These are phyloP conservation scores for Scorias spongiosa DNA, from an alignment of 2,329 filamentous ascomycete species.

Conservation along the genomic window DNA sequence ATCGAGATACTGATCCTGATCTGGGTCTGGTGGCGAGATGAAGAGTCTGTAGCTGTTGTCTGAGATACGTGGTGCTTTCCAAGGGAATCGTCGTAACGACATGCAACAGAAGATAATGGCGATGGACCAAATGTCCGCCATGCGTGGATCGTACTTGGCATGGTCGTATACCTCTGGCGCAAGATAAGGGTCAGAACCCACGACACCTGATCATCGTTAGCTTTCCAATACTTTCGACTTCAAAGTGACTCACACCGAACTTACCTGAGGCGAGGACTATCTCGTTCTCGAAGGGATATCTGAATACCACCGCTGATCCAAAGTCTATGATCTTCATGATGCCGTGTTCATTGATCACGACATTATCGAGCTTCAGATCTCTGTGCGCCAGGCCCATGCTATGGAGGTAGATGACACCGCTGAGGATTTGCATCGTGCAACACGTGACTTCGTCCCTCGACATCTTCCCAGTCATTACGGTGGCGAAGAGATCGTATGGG, in stretches of 20 bases:
- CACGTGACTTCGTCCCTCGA: constrained; percentile 78
- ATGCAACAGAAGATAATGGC: constrained; percentile 99
- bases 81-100: constrained; percentile 86
- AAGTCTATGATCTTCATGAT: constrained; percentile 99
- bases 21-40: constrained; percentile 67
- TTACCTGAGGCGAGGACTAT: constrained; percentile 67
- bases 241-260: constrained; percentile 16
- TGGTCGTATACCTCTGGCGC: constrained; percentile 94
- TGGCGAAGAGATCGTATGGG: constrained; percentile 88
- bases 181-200: constrained; percentile 86
- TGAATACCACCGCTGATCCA: constrained; percentile 90
- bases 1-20: constrained; percentile 25
- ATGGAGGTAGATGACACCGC: constrained; percentile 86
- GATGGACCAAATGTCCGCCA: constrained; percentile 93
- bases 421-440: constrained; percentile 85
- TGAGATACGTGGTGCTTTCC: constrained; percentile 82
- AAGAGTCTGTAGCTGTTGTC: constrained; percentile 96
- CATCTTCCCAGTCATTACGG: constrained; percentile 99
- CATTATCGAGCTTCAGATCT: constrained; percentile 93
- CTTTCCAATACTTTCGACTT: not conserved
- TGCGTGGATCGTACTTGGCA: constrained; percentile 82
- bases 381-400: constrained; percentile 89
- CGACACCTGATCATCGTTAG: constrained; percentile 41
- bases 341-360: constrained; percentile 86
- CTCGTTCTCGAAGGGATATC: constrained; percentile 90